Evolutionary conservation across 2,329 filamentous ascomycete genomes (phyloP).

Genomic region (Phialemonium atrogriseum): DNA sequence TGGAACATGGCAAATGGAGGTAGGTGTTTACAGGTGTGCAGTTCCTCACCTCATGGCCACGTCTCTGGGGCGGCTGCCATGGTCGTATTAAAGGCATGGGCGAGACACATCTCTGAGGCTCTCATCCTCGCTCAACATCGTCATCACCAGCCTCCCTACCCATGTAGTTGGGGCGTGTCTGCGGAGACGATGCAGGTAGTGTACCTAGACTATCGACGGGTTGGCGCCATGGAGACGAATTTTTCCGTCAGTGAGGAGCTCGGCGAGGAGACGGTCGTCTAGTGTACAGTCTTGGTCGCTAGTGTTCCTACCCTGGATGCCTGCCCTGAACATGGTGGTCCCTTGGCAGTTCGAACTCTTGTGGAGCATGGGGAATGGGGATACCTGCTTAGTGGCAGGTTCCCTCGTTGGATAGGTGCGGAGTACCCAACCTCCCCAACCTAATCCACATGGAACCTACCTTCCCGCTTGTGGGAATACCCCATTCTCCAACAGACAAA

Average conservation of each 20-base stretch:
- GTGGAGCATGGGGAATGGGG: too few species aligned
- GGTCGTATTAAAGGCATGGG: neutral
- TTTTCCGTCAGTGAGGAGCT: conserved; percentile 3
- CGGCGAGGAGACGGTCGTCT: conserved; percentile 1
- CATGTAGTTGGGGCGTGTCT: neutral
- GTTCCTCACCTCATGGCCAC: neutral
- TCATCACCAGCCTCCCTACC: neutral
- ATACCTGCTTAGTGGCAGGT: too few species aligned
- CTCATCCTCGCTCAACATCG: neutral
- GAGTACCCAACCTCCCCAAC: neutral
- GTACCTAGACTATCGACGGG: conserved; percentile 1
- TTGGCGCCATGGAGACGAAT: neutral
- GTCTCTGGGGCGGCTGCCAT: neutral
- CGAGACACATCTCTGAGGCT: neutral
- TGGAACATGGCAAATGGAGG: conserved; percentile 1
- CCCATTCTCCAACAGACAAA: neutral
- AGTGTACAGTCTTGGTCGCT: too few species aligned
- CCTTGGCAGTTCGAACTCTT: too few species aligned
- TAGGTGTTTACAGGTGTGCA: neutral
- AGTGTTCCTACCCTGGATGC: too few species aligned
- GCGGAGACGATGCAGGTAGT: neutral
- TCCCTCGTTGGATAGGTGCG: too few species aligned
- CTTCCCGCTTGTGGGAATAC: neutral
- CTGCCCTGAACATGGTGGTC: too few species aligned
- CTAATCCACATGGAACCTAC: neutral